Evolutionary conservation across 2,329 filamentous ascomycete species (phyloP).

Genomic region (Helotiales sp.): DNA sequence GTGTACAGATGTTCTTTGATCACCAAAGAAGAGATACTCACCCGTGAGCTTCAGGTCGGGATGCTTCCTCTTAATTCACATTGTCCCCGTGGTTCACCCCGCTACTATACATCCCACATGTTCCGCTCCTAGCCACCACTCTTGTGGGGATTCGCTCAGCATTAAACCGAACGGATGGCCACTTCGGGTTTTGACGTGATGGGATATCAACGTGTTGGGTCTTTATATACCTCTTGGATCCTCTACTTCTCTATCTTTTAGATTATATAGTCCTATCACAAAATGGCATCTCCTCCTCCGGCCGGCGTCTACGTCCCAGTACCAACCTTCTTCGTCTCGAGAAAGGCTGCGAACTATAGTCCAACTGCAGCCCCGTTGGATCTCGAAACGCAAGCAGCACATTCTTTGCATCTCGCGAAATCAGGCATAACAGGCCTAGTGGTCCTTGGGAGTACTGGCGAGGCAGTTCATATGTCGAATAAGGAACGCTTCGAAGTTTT

Average conservation of each 20-base stretch:
- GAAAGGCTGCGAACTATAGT: conserved; percentile 29
- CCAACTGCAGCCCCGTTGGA: conserved; percentile 44
- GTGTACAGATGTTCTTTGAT: not conserved
- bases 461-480: conserved; percentile 60
- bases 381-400: conserved; percentile 54
- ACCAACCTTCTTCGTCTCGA: conserved; percentile 58
- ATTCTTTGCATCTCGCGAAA: conserved; percentile 59
- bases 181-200: not conserved
- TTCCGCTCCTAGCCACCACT: not conserved
- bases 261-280: not conserved
- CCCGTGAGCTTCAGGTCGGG: not conserved
- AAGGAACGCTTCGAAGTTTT: conserved; percentile 57
- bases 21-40: not conserved
- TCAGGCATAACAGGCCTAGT: conserved; percentile 62
- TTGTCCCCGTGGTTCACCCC: not conserved
- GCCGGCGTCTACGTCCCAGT: conserved; percentile 48
- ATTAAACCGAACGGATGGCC: conserved; percentile 12
- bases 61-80: not conserved
- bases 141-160: conserved; percentile 7
- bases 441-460: conserved; percentile 62
- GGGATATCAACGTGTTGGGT: not conserved
- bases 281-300: conserved; percentile 33
- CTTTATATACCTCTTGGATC: not conserved
- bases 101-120: conserved; percentile 1
- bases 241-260: not conserved